Base-by-base conservation (phyloP, 192 early-diverging fungal genomes). In the Rhizophagus sp. region DNA sequence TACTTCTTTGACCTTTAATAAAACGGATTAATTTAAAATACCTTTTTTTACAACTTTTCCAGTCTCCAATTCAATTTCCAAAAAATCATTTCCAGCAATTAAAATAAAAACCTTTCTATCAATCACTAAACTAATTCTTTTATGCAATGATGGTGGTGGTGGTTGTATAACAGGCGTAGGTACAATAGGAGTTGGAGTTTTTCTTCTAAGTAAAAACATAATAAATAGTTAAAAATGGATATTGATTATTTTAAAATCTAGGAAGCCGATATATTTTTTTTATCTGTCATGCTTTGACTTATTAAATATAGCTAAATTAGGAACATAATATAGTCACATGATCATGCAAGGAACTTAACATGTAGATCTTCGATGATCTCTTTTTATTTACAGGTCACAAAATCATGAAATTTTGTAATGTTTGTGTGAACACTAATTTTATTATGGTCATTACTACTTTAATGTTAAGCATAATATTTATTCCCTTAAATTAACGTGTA, bases 71-170 rank as follows among this genome's bases (percentile, higher is more conserved):
- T 62, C n/a, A 33, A 79, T 69, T 52, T 22, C 41, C 41, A 79
- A 66, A 13, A 65, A 64, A 49, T 79, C 65, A 52, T 69, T 50
- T 6, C 44, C 65, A 30, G 65, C 66, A 41, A 69, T 79, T 39
- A 79, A 69, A 34, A 79, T 64, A 57, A 79, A 79, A n/a, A 13
- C 12, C 11, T 79, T 36, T n/a, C 6, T 79, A 36, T 79, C 77
- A 36, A 79, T 52, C 2, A 34, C 67, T 19, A 79, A 27, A 19
- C 24, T 67, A 49, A 69, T 69, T 57, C 66, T 79, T 27, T 69
- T 33, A 64, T 79, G 77, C 11, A 79, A 11, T 33, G 73, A 34
- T 30, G 50, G 30, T 36, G 34, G 73, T 44, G 52, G 36, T 22
- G 68, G 68, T 41, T 33, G 36, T 24, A 57, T 57, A 57, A 57